phyloP scores from a whole-genome alignment of 768 basidiomycete genomes.

The Clathrus columnatus region DNA sequence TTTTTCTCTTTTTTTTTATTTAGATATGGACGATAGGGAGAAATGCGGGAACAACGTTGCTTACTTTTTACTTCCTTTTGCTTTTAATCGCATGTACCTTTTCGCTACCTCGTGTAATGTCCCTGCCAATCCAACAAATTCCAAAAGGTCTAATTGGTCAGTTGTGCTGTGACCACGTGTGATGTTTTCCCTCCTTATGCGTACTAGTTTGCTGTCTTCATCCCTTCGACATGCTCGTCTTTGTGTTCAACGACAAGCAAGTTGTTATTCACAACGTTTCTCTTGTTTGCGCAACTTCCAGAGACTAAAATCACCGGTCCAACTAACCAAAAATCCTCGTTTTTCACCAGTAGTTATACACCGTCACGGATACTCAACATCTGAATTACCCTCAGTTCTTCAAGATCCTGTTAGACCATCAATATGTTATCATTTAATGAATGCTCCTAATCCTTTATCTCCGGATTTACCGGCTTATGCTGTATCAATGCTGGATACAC shows the following conservation, averaged over 20 bases:
- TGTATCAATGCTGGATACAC: slow-evolving; percentile 48
- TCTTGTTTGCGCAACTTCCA: too few species aligned
- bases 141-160: too few species aligned
- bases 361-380: background rate
- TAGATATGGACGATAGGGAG: background rate
- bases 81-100: background rate
- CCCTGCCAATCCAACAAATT: too few species aligned
- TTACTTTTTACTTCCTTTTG: background rate
- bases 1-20: background rate
- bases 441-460: slow-evolving; percentile 43
- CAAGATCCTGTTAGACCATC: slow-evolving; percentile 55
- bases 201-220: background rate
- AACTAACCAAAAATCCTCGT: background rate
- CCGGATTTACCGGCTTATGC: slow-evolving; percentile 44
- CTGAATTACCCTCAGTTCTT: slow-evolving; percentile 13
- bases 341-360: background rate
- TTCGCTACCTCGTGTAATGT: background rate
- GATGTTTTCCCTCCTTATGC: background rate
- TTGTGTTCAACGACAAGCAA: background rate
- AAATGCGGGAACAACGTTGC: background rate
- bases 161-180: too few species aligned
- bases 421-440: slow-evolving; percentile 60
- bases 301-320: background rate
- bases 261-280: too few species aligned
- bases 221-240: background rate